Evolutionary conservation across 208 protist genomes (phyloP), one percentile per base, ranked within the genome.

Genomic region (Acanthamoeba triangularis): DNA sequence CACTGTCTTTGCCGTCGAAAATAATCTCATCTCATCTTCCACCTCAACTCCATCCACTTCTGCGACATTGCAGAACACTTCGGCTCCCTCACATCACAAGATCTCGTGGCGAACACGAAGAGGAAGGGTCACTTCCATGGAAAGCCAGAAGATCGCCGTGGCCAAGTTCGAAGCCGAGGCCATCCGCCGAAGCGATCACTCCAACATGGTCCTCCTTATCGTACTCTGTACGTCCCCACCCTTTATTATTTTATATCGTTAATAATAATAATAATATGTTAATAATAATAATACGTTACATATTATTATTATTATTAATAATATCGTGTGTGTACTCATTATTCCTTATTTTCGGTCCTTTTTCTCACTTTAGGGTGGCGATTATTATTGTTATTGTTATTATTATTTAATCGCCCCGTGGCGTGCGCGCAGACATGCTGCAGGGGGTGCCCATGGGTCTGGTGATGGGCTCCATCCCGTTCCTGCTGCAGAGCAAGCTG

Each of bases 391-490:
- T n/a, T n/a, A n/a, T 67, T 25, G 20, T 30, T 67, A 44, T 80
- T n/a, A n/a, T n/a, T n/a, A n/a, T n/a, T 80, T 80, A 25, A 23
- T 80, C 4, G 20, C 10, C 11, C 7, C n/a, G 20, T 69, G 25
- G 16, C 20, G 28, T 16, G 20, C 37, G 23, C 11, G n/a, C 69
- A 95, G 93, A 97, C 63, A 65, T 96, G 41, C 52, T 97, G n/a
- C 96, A 97, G 93, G 96, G 96, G 37, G 56, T 97, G 52, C 96
- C 96, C 8, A 94, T 97, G 95, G 96, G 96, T n/a, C 80, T 97
- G 96, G 61, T 95, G 56, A 35, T 85, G 41, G 96, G 72, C 11
- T 69, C 82, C 7, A 59, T 97, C 30, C 96, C 96, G 35, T 94
- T 97, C 67, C 52, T 97, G 7, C 65, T 97, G 37, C 96, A 96